Conservation (phyloP, 345 rosid genomes). For the Leavenworthia alabamica region DNA sequence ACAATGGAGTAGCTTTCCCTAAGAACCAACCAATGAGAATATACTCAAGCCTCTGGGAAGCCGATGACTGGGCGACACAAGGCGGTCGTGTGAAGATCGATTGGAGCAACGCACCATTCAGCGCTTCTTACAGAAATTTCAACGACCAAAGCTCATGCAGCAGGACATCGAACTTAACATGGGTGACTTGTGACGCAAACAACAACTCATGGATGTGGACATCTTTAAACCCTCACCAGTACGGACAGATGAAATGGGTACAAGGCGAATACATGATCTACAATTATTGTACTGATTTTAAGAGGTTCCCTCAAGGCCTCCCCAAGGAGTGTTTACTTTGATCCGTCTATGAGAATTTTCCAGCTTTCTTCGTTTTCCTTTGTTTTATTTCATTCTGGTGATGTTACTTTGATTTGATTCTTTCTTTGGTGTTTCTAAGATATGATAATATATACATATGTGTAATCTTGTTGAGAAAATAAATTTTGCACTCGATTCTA, state of each 20-base stretch:
- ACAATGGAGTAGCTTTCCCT: constrained; percentile 43
- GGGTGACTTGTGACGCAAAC: constrained; percentile 18
- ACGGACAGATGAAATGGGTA: constrained; percentile 44
- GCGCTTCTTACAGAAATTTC: constrained; percentile 37
- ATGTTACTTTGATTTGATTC: constrained; percentile 1
- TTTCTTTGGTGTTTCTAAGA: background rate
- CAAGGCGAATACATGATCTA: constrained; percentile 47
- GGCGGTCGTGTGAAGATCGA: constrained; percentile 50
- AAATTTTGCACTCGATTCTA: background rate
- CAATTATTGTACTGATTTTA: constrained; percentile 44
- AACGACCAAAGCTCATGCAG: constrained; percentile 31
- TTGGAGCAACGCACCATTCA: constrained; percentile 49
- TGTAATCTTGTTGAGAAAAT: background rate
- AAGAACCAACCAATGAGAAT: constrained; percentile 44
- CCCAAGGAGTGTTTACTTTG: constrained; percentile 33
- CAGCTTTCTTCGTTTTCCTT: background rate
- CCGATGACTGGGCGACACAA: constrained; percentile 56
- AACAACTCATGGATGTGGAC: constrained; percentile 32
- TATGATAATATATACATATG: background rate
- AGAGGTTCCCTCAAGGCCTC: constrained; percentile 38
- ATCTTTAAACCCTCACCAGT: constrained; percentile 19
- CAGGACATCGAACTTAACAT: constrained; percentile 22
- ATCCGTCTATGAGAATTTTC: constrained; percentile 4
- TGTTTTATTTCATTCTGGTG: background rate
- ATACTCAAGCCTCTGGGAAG: constrained; percentile 56